Evolutionary conservation across 2,329 filamentous ascomycete species (phyloP).

Genomic region (Didymella exigua): DNA sequence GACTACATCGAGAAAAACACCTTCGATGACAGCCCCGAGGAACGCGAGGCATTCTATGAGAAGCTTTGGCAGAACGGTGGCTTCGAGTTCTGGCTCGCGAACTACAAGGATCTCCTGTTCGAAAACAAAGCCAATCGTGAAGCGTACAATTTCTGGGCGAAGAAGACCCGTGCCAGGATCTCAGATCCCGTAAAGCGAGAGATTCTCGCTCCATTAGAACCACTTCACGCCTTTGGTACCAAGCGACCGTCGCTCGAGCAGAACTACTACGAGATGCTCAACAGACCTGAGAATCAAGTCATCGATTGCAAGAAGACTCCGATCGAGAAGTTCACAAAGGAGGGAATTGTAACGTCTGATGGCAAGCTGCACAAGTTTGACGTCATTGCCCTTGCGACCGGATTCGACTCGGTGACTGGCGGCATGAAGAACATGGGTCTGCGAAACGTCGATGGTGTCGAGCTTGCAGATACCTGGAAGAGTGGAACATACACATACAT

Average conservation of each 20-base stretch:
- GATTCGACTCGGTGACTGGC: constrained; percentile 54
- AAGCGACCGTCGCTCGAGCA: constrained; percentile 57
- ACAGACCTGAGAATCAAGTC: constrained; percentile 51
- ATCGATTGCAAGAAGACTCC: constrained; percentile 52
- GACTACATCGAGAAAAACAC: constrained; percentile 61
- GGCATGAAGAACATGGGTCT: constrained; percentile 51
- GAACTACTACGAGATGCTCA: constrained; percentile 55
- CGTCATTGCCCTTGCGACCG: constrained; percentile 53
- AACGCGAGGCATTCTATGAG: constrained; percentile 53
- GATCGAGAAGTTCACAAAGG: constrained; percentile 48
- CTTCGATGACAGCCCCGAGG: constrained; percentile 52
- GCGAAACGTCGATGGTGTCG: constrained; percentile 45
- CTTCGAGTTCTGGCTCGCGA: constrained; percentile 52
- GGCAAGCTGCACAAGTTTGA: constrained; percentile 52
- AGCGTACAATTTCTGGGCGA: constrained; percentile 56
- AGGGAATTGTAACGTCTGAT: constrained; percentile 49
- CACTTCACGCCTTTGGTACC: constrained; percentile 54
- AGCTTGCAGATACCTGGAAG: constrained; percentile 51
- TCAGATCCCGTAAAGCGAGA: constrained; percentile 53
- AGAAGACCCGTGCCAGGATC: constrained; percentile 52
- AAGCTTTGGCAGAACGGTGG: constrained; percentile 49
- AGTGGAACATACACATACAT: constrained; percentile 50
- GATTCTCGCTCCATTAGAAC: constrained; percentile 53
- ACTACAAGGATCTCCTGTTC: constrained; percentile 50
- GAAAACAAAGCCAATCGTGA: constrained; percentile 51